Evolutionary conservation across 495 filamentous ascomycete genomes (phyloP), one percentile per base, ranked within the genome.

Genomic region (Entonaema liquescens): DNA sequence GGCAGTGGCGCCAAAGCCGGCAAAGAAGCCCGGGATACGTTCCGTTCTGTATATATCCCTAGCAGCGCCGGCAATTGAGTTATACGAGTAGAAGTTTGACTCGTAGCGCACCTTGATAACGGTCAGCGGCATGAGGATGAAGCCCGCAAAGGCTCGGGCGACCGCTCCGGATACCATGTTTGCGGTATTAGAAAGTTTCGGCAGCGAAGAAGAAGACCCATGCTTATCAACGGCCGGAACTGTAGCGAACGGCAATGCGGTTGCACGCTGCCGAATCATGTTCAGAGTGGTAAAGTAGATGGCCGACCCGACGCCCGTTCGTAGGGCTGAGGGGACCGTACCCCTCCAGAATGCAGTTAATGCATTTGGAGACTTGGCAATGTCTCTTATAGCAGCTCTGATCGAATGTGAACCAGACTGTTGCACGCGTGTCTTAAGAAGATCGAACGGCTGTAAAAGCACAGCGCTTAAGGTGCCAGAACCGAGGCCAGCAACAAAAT

Each of bases 21-120:
- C 85, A 73, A 99, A 98, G 77, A 99, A 95, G 0, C 96, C 95
- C 2, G 89, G 86, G 1, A 92, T 19, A 1, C 95, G 95, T 69
- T 96, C 92, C 0, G 83, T 85, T 13, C 81, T 82, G 13, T 91
- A 73, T 33, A 99, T 98, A 71, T 94, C 92, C 13, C 82, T 85
- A 3, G 85, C 87, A 0, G 96, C 95, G 33, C 85, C 82, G 26
- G 83, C 76, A 19, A 99, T 83, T 5, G 92, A 93, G n/a, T 83
- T 83, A 81, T 99, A 99, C 29, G 85, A 80, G 83, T 97, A 99
- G 50, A 92, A 81, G 61, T 85, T 91, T 8, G 88, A 92, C 76
- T 99, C 95, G 76, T 95, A 98, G 52, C 95, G 92, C 9, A 99
- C 96, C 77, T 99, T 99, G 76, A 99, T 87, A 33, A 98, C 92